Evolutionary conservation across 2,329 filamentous ascomycete species (phyloP), one percentile per base, ranked within the genome.

Genomic region (Chrysosphaeria jannelii): DNA sequence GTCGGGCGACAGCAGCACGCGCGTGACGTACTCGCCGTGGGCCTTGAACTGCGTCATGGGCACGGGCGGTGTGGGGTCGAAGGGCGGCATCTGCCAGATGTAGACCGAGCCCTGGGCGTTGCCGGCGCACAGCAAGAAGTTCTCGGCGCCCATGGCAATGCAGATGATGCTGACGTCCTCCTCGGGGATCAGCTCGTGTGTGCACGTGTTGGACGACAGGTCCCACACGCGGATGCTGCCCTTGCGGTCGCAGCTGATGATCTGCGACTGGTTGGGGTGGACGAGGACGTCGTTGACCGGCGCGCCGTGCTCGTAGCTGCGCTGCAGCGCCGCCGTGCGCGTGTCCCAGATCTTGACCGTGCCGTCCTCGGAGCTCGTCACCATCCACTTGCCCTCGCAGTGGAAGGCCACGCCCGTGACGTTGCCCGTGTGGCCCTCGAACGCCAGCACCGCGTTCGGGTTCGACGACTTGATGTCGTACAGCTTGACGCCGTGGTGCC

Each of bases 381-480:
- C 85, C 74, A 97, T 91, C 85, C 85, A 97, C 48, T 97, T 97
- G 8, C 81, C 79, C 45, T 97, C 85, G 42, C 81, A 93, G 44
- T 97, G 85, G 42, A 97, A 97, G 8, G 79, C 79, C 22, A 97
- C 74, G 20, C 85, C 85, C 0, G 85, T 97, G 40, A 97, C 69
- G 38, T 97, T 97, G 33, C 68, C 76, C 8, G 75, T 85, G 47
- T 97, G 85, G 20, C 85, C 85, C 41, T 93, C 81, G 37, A 97
- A 93, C 11, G 71, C 79, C 37, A 93, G 62, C 13, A 93, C 57
- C 1, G 85, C 71, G 33, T 81, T 85, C 3, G 85, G 79, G 37
- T 93, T 93, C n/a, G 76, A 81, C 10, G 78, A 90, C 40, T 90
- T 90, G 51, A 93, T 90, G 39, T 97, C 85, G 51, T 88, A 97